Percentiles rank a stretch among this genome's conserved stretches.
phyloP scores from a whole-genome alignment of 371 early-diverging fungal species.

The Haplosporangium sp. region DNA sequence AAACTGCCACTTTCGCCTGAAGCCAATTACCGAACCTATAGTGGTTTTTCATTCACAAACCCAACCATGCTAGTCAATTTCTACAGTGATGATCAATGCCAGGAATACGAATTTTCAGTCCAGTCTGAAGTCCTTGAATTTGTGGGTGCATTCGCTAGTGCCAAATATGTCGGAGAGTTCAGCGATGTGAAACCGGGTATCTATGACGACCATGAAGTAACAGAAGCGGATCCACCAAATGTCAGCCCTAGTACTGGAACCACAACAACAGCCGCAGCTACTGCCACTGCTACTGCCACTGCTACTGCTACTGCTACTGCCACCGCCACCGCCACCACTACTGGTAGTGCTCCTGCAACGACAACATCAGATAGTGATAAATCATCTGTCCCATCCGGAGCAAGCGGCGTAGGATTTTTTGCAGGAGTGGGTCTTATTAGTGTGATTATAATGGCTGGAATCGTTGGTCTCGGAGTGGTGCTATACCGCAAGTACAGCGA shows the following conservation, averaged over 20 bases:
- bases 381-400: neutral
- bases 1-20: neutral
- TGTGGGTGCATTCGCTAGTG: constrained; percentile 19
- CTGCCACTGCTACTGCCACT: neutral
- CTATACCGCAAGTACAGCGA: constrained; percentile 19
- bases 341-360: neutral
- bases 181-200: constrained; percentile 33
- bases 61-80: constrained; percentile 32
- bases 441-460: constrained; percentile 17
- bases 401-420: constrained; percentile 17
- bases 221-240: constrained; percentile 21
- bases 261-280: too few relatives aligned
- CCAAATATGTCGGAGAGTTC: constrained; percentile 39
- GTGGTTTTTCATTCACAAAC: constrained; percentile 13
- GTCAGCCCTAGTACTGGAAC: neutral
- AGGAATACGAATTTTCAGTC: constrained; percentile 40
- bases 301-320: neutral
- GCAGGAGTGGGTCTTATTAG: constrained; percentile 38
- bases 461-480: constrained; percentile 23
- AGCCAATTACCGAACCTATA: constrained; percentile 8
- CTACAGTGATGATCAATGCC: constrained; percentile 38
- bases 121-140: constrained; percentile 20
- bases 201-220: constrained; percentile 40
- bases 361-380: neutral
- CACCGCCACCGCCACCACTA: neutral